Percentiles rank a stretch among this genome's conserved stretches.
phyloP scores from a whole-genome alignment of 2,329 filamentous ascomycete genomes.

The Venturiaceae sp. region DNA sequence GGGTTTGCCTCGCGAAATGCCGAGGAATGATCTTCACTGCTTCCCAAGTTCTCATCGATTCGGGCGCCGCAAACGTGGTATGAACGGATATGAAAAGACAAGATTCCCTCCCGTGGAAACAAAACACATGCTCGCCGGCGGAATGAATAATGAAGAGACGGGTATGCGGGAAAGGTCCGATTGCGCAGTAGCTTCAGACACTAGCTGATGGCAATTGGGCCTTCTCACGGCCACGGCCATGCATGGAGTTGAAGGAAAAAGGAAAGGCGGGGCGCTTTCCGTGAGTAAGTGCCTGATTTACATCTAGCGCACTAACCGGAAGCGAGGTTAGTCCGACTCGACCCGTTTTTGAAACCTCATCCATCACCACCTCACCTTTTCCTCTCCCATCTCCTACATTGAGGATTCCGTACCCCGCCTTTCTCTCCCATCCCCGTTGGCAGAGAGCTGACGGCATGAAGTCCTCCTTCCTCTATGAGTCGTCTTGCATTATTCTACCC shows the following conservation, averaged over 20 bases:
- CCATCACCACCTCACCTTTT: too few species aligned
- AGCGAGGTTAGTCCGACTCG: neutral
- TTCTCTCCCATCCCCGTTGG: too few species aligned
- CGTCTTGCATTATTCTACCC: neutral
- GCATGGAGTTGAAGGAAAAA: too few species aligned
- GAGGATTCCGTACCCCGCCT: neutral
- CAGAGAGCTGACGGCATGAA: too few species aligned
- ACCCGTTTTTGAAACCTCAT: too few species aligned
- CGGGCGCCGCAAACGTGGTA: neutral
- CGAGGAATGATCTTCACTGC: neutral
- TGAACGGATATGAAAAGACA: neutral
- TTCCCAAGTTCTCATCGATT: neutral
- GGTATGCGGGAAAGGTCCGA: neutral
- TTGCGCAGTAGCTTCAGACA: neutral
- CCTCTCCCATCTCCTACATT: neutral
- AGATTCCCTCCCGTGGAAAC: neutral
- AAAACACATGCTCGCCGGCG: neutral
- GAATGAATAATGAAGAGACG: neutral
- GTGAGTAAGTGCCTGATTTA: too few species aligned
- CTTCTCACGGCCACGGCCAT: too few species aligned
- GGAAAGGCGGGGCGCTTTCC: neutral
- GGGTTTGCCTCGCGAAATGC: neutral
- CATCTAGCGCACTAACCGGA: neutral
- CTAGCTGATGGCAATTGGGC: neutral
- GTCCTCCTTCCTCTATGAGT: too few species aligned